These are phyloP conservation scores for Dactylis glomerata DNA, from an alignment of 176 grass and related monocot genomes.

Conservation along the genomic window DNA sequence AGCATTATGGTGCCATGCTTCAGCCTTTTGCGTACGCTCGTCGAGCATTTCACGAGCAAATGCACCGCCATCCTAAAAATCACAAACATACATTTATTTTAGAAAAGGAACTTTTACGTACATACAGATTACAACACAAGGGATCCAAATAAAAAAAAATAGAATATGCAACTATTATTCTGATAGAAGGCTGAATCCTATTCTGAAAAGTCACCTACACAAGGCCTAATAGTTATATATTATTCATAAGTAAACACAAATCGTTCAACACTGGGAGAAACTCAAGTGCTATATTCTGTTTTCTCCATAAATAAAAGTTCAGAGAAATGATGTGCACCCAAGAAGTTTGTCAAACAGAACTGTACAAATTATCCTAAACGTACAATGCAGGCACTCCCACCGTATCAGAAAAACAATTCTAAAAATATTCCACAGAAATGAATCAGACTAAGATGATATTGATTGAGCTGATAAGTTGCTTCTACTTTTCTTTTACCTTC, in stretches of 20 bases:
- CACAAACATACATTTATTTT: background rate
- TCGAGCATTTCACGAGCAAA: conserved; percentile 89
- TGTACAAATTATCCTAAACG: background rate
- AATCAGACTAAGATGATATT: background rate
- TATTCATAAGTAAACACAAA: background rate
- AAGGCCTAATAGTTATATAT: background rate
- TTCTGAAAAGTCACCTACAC: background rate
- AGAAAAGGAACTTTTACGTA: background rate
- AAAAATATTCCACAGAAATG: background rate
- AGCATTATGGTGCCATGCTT: conserved; percentile 86
- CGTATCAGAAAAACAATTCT: background rate
- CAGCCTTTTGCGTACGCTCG: conserved; percentile 56
- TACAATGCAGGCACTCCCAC: background rate
- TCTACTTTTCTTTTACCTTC: conserved; percentile 42
- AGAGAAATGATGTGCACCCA: background rate
- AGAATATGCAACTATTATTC: background rate
- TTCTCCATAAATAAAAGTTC: background rate
- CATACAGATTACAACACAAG: background rate
- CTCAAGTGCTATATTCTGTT: background rate
- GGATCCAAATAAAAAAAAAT: background rate
- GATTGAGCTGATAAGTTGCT: background rate
- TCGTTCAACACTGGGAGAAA: background rate
- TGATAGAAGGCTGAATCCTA: background rate
- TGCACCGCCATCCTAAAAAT: conserved; percentile 53
- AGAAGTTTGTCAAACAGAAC: background rate